Evolutionary conservation across 495 filamentous ascomycete species (phyloP), one percentile per base, ranked within the genome.

Genomic region (Aspergillus leporis): DNA sequence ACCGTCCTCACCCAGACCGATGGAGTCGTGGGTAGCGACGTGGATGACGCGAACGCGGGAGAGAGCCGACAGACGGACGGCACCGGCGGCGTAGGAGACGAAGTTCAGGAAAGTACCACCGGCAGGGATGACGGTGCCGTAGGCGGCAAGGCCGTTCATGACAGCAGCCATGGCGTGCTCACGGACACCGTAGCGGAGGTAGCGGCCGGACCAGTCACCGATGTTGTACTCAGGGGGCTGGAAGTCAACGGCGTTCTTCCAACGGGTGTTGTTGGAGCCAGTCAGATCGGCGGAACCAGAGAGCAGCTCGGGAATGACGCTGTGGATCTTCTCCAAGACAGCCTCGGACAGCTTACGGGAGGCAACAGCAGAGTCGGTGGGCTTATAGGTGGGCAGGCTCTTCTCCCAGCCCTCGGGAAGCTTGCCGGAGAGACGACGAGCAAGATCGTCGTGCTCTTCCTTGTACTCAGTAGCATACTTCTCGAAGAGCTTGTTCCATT

Each of bases 101-200:
- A 99, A 99, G 89, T 99, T 99, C 61, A 99, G 81, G 88, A 99
- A 99, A 67, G 93, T 97, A 75, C 94, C 94, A 54, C 85, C 89
- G 62, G 91, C 95, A 53, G 94, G 94, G 69, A 99, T 89, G 70
- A 96, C 80, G 68, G 91, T 96, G 63, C 94, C 94, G 74, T 99
- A 99, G 60, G 92, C 93, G 56, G 90, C 85, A 55, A 99, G 84
- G 78, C 94, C 94, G 82, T 99, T 99, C 88, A 99, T 91, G 78
- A 96, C 90, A 69, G 90, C 93, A 71, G 89, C 94, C 94, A 99
- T 97, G 72, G 81, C 90, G 78, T 97, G 93, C 83, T 97, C 93
- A 78, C 93, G 93, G 50, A 97, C 92, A 85, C 93, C 93, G 78
- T 93, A 97, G 75, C 93, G 90, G 74, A 99, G 83, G 70, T 99